Evolutionary conservation across 2,329 filamentous ascomycete genomes (phyloP), one percentile per base, ranked within the genome.

Genomic region (Fusarium ramigenum): DNA sequence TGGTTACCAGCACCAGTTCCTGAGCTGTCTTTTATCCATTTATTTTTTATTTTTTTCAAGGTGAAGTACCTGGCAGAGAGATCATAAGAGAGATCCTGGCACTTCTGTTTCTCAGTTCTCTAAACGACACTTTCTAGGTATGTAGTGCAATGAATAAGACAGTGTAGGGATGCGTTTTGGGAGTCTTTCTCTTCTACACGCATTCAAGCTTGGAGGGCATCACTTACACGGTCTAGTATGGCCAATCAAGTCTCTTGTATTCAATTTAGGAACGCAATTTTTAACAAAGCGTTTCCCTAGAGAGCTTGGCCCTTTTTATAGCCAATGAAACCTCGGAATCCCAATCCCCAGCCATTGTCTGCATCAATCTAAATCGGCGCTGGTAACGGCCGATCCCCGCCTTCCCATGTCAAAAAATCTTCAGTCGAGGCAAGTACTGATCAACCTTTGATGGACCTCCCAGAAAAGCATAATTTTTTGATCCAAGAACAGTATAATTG

Each of bases 351-450:
- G 21, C 37, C 23, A 54, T 40, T 30, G 23, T 54, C 36, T 54
- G 19, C 50, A 40, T 54, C 15, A n/a, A 54, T 54, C 50, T 54
- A 54, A 40, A 39, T 64, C 61, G 61, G 61, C 43, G 14, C 16
- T 60, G 25, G n/a, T 49, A 64, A 36, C 39, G n/a, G 28, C 62
- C 62, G 62, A 61, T 25, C 62, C 44, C 57, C 46, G 62, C 62
- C 25, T 49, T 42, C 39, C 36, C 21, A 56, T 23, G 25, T 43
- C 52, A 59, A 59, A 65, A 61, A 62, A 40, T 43, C 40, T 65
- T 52, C 56, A 56, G 25, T 60, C 14, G 36, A 60, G 9, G 28
- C 36, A 60, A 42, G 58, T 54, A 60, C 46, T 32, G 36, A 18
- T 28, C 36, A 40, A 23, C 10, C 21, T 36, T 50, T 30, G 23